These are phyloP conservation scores for Medicago lupulina DNA, from an alignment of 306 rosid species.

Conservation along the genomic window DNA sequence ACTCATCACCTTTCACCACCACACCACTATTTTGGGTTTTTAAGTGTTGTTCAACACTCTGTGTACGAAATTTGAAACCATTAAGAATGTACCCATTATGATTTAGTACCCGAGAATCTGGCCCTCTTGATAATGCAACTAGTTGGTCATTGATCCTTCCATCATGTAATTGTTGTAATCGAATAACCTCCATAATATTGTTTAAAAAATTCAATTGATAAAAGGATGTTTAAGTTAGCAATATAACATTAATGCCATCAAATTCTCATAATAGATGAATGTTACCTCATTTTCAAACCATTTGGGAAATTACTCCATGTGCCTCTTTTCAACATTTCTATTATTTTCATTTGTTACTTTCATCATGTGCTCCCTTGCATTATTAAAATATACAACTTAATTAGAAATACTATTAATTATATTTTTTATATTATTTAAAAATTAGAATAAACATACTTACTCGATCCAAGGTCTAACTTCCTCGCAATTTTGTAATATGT, in stretches of 20 bases:
- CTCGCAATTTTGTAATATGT: constrained; percentile 6
- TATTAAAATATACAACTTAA: not conserved
- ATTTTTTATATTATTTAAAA: not conserved
- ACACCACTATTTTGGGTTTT: constrained; percentile 3
- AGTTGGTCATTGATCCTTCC: not conserved
- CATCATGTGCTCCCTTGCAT: not conserved
- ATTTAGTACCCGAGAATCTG: not conserved
- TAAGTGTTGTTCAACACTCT: not conserved
- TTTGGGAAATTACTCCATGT: not conserved
- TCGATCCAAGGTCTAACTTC: not conserved
- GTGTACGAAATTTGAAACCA: not conserved
- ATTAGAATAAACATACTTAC: not conserved
- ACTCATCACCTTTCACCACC: constrained; percentile 4
- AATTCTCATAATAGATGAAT: not conserved
- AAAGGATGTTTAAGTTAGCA: not conserved
- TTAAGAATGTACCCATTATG: not conserved
- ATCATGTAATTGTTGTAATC: not conserved
- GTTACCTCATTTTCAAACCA: constrained; percentile 3
- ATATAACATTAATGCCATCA: not conserved
- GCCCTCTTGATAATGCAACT: constrained; percentile 2
- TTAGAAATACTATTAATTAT: not conserved
- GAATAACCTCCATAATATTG: not conserved
- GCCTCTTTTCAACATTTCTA: not conserved
- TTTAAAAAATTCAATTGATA: not conserved
- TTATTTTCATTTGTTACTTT: not conserved